A percentile compares a stretch with the other conserved stretches of the same genome.
Evolutionary conservation across 371 early-diverging fungal genomes (phyloP).

Genomic region (Massospora cicadina): DNA sequence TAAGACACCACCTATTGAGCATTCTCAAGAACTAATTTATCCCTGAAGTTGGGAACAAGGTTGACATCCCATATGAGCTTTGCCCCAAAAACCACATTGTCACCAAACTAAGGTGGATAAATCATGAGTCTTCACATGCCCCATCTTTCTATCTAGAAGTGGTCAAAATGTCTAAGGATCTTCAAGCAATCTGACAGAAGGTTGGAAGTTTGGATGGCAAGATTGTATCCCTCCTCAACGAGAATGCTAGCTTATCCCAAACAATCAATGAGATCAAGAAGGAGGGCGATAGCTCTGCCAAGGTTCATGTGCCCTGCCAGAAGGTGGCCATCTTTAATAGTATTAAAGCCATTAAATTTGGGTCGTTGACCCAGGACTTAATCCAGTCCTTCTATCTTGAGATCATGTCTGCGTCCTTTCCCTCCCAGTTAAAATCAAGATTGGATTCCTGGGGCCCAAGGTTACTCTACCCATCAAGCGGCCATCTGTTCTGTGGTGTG

Average conservation of each 20-base stretch:
- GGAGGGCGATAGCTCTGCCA: slow-evolving; percentile 7
- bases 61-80: too few species aligned
- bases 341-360: slow-evolving; percentile 46
- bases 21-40: too few species aligned
- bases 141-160: too few species aligned
- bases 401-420: slow-evolving; percentile 85
- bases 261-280: slow-evolving; percentile 61
- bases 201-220: slow-evolving; percentile 64
- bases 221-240: slow-evolving; percentile 59
- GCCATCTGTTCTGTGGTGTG: slow-evolving; percentile 70
- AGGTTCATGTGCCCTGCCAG: slow-evolving; percentile 28
- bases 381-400: slow-evolving; percentile 74
- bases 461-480: slow-evolving; percentile 89
- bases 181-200: too few species aligned
- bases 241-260: slow-evolving; percentile 66
- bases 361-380: slow-evolving; percentile 57
- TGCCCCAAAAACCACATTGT: too few species aligned
- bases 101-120: too few species aligned
- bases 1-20: too few species aligned
- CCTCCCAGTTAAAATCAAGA: slow-evolving; percentile 54
- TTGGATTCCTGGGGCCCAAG: slow-evolving; percentile 81
- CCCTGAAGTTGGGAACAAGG: too few species aligned
- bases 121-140: too few species aligned
- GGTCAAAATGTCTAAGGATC: too few species aligned
- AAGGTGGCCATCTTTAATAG: slow-evolving; percentile 27